Percentiles rank a stretch among this genome's conserved stretches.
Conservation (phyloP, 345 rosid species). For the Eucalyptus polyanthemos region DNA sequence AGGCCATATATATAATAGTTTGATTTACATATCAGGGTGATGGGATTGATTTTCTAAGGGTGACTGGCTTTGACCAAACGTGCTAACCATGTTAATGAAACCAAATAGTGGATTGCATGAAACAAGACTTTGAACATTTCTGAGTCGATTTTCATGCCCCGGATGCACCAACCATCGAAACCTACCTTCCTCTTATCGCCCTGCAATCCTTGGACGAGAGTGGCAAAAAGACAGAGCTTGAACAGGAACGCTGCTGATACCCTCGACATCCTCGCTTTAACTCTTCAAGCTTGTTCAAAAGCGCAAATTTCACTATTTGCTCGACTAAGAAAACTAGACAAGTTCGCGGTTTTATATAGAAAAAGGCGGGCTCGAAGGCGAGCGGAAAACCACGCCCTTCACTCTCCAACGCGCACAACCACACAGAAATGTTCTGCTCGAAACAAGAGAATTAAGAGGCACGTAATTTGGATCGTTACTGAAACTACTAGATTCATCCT, state of each 20-base stretch:
- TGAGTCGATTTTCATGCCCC: background rate
- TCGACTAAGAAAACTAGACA: background rate
- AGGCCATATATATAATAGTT: background rate
- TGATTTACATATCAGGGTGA: background rate
- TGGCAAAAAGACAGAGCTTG: background rate
- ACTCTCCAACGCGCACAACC: background rate
- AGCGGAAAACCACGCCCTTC: background rate
- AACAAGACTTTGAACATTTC: background rate
- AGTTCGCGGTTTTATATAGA: background rate
- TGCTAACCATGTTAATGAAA: background rate
- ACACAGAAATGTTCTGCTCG: background rate
- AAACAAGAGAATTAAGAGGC: background rate
- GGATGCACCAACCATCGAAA: background rate
- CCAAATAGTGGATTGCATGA: background rate
- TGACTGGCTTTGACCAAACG: background rate
- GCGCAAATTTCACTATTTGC: background rate
- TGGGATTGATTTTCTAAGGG: background rate
- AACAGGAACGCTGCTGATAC: background rate
- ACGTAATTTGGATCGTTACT: background rate
- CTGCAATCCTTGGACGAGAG: background rate
- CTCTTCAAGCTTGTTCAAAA: background rate
- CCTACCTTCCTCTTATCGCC: conserved; percentile 18
- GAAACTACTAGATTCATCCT: background rate
- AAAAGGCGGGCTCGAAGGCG: background rate
- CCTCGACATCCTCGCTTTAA: background rate